Evolutionary conservation across 2,329 filamentous ascomycete species (phyloP).

Genomic region (Aureobasidium lini): DNA sequence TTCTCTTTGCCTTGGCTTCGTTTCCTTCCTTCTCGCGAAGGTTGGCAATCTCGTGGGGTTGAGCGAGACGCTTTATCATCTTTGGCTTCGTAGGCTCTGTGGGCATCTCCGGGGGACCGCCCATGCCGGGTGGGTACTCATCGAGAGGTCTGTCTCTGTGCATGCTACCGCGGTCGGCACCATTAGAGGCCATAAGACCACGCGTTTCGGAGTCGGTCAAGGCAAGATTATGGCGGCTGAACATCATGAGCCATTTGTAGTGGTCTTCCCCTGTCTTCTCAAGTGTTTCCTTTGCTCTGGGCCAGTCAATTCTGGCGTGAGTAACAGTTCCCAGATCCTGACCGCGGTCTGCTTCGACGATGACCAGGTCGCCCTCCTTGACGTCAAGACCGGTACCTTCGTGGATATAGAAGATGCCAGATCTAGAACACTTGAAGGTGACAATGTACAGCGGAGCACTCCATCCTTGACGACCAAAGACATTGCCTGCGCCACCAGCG

Average conservation of each 20-base stretch:
- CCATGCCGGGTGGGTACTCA: constrained; percentile 14
- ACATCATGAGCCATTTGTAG: constrained; percentile 99
- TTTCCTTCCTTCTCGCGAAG: constrained; percentile 94
- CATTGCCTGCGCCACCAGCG: constrained; percentile 9
- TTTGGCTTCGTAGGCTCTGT: constrained; percentile 75
- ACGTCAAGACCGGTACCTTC: constrained; percentile 89
- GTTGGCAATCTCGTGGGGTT: constrained; percentile 80
- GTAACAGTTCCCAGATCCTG: constrained; percentile 92
- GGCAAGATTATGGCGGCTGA: constrained; percentile 47
- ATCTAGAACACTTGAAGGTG: constrained; percentile 90
- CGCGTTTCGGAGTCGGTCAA: constrained; percentile 9
- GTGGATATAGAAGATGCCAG: constrained; percentile 95
- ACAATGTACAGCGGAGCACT: constrained; percentile 72
- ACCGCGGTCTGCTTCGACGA: constrained; percentile 93
- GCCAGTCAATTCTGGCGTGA: constrained; percentile 78
- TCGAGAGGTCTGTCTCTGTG: constrained; percentile 1
- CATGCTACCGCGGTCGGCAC: neutral
- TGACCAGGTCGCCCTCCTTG: constrained; percentile 87
- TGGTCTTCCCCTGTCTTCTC: constrained; percentile 91
- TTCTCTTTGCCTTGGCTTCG: constrained; percentile 92
- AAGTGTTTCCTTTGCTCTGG: constrained; percentile 79
- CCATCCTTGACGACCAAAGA: constrained; percentile 42
- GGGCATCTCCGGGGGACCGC: constrained; percentile 8
- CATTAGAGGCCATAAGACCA: constrained; percentile 55
- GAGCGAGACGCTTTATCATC: constrained; percentile 90